Percentiles rank a stretch among this genome's conserved stretches.
These are phyloP conservation scores for Verruconis gallopava DNA, from an alignment of 2,329 filamentous ascomycete species.

Conservation along the genomic window DNA sequence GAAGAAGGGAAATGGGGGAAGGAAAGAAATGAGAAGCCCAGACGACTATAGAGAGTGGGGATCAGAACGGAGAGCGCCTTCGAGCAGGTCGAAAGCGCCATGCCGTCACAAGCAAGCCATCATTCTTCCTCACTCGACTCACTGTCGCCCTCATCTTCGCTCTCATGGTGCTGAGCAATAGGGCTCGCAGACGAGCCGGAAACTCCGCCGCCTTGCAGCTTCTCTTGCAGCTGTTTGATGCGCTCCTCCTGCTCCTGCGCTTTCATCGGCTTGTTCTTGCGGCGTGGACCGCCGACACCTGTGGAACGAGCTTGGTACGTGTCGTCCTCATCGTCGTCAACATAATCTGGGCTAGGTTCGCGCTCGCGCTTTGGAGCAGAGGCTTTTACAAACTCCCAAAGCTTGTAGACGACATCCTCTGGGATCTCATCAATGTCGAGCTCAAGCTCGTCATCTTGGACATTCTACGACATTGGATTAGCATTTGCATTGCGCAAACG, in stretches of 20 bases:
- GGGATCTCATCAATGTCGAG: conserved; percentile 51
- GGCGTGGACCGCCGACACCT: conserved; percentile 37
- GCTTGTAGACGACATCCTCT: conserved; percentile 40
- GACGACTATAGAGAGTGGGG: too few relatives aligned
- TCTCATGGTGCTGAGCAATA: neutral
- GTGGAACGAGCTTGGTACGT: conserved; percentile 18
- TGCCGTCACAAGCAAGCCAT: too few relatives aligned
- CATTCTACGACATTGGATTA: conserved; percentile 20
- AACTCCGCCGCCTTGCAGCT: neutral
- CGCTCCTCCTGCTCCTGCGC: conserved; percentile 57
- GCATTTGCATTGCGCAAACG: neutral
- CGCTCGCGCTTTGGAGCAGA: conserved; percentile 17
- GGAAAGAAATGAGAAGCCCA: too few relatives aligned
- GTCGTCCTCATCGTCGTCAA: conserved; percentile 20
- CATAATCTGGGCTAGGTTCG: conserved; percentile 19
- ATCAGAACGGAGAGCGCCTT: too few relatives aligned
- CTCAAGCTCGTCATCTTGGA: conserved; percentile 47
- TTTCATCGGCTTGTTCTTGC: conserved; percentile 69
- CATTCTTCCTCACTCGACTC: neutral
- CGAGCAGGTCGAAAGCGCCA: too few relatives aligned
- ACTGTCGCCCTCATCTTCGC: neutral
- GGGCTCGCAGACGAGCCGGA: neutral
- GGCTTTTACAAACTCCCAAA: conserved; percentile 41
- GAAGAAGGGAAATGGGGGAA: too few relatives aligned
- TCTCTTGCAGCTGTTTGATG: conserved; percentile 46